phyloP scores from a whole-genome alignment of 1,284 basidiomycete species.

The Anthracocystis walkeri region DNA sequence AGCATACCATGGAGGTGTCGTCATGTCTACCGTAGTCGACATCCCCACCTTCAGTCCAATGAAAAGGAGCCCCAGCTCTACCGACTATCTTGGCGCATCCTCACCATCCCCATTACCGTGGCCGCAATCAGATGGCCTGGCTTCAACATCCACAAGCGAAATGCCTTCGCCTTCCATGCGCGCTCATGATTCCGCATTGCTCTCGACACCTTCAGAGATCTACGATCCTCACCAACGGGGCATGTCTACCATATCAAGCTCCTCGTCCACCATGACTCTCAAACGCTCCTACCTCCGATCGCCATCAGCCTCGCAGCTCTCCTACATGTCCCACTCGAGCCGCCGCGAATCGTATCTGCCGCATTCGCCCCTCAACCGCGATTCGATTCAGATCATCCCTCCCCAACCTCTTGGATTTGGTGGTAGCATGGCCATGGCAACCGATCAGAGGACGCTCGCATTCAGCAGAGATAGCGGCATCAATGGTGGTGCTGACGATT shows the following conservation, averaged over 20 bases:
- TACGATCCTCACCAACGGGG: constrained; percentile 42
- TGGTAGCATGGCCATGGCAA: constrained; percentile 52
- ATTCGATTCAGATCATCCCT: constrained; percentile 60
- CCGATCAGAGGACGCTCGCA: constrained; percentile 59
- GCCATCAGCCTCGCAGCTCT: constrained; percentile 37
- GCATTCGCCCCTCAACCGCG: constrained; percentile 58
- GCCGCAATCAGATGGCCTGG: constrained; percentile 26
- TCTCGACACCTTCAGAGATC: constrained; percentile 31
- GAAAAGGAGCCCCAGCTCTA: constrained; percentile 13
- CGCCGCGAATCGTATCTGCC: constrained; percentile 59
- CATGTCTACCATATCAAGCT: constrained; percentile 40
- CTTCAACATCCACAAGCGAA: constrained; percentile 37
- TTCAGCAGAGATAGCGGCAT: constrained; percentile 57
- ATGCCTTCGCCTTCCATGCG: constrained; percentile 33
- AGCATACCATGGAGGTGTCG: constrained; percentile 40
- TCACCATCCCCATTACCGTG: constrained; percentile 20
- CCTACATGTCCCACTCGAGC: constrained; percentile 23
- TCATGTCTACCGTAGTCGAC: constrained; percentile 22
- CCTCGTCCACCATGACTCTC: constrained; percentile 56
- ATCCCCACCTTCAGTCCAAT: constrained; percentile 17
- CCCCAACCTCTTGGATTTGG: constrained; percentile 64
- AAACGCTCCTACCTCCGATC: constrained; percentile 53
- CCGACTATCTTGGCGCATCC: constrained; percentile 13
- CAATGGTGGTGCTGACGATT: constrained; percentile 49
- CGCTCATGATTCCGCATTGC: constrained; percentile 27